Base-by-base conservation (phyloP, 495 filamentous ascomycete genomes). In the Achaetomiella virescens region DNA sequence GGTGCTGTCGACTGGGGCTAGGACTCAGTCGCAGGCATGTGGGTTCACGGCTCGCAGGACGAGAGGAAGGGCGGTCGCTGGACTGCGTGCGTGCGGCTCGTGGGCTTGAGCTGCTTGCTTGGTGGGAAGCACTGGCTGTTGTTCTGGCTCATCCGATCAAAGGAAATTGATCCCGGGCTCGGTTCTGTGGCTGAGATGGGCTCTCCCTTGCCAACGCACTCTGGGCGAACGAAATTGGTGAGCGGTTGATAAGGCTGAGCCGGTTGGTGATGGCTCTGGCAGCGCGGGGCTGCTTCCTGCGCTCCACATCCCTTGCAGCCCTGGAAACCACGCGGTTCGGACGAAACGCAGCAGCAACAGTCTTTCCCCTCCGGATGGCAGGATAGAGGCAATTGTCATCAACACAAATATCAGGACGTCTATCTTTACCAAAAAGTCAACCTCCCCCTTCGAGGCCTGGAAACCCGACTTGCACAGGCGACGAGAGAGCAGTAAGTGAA, bases 241-340 rank as follows among this genome's bases (percentile, higher is more conserved):
- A 47, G 48, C 52, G 57, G 38, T 21, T 52, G 55, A 48, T 65
- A 65, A 65, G 63, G 63, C 63, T 65, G 63, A 65, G 62, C 48
- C 25, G 20, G 22, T 20, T 40, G 45, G 36, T 52, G 54, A 18
- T 52, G 53, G 58, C 59, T 40, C 42, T 54, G 55, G 50, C 55
- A 24, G 41, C 40, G 48, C 35, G 48, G 35, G 48, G 18, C 18
- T 20, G 31, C 4, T 46, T 18, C 24, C 15, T 29, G 4, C 14
- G 15, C 1, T 18, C 14, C 12, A 11, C 27, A 6, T 22, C 20
- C 31, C 8, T 22, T 20, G 20, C 29, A 6, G 6, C 15, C 25
- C 14, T 4, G 27, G 25, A 21, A 18, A 12, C 17, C 20, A 27
- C 11, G 17, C 37, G 3, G 15, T 18, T 40, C 35, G n/a, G 37